Percentiles rank a stretch among this genome's conserved stretches.
Conservation (phyloP, 805 yeast species). For the Saturnispora galanensis region DNA sequence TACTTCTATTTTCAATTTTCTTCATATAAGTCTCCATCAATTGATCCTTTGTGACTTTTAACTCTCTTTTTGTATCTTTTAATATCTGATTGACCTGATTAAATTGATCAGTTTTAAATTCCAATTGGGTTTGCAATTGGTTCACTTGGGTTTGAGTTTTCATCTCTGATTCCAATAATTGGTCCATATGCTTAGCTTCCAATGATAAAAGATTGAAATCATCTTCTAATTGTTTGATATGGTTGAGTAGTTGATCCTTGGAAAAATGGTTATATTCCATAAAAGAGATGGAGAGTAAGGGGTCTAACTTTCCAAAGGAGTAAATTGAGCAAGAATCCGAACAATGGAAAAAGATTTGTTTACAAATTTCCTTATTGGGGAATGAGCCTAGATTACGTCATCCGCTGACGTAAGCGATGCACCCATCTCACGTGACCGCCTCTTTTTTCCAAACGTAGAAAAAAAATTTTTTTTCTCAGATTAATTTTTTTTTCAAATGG, state of each 20-base stretch:
- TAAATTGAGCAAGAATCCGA: too few species aligned
- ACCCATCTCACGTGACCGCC: neutral
- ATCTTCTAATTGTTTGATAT: neutral
- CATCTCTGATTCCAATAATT: conserved; percentile 19
- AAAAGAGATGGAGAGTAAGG: neutral
- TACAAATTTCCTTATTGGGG: conserved; percentile 4
- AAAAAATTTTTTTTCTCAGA: neutral
- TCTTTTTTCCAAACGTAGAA: neutral
- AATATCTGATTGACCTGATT: neutral
- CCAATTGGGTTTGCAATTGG: neutral
- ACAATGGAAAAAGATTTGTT: conserved; percentile 1
- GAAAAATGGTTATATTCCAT: neutral
- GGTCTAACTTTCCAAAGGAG: too few species aligned
- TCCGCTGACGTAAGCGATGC: too few species aligned
- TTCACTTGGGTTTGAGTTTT: conserved; percentile 6
- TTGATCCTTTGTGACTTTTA: conserved; percentile 5
- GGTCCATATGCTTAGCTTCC: conserved; percentile 21
- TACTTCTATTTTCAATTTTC: neutral
- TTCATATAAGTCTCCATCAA: neutral
- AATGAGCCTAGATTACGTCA: neutral
- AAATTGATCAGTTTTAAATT: conserved; percentile 4
- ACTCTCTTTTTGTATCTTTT: conserved; percentile 7
- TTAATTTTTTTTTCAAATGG: neutral
- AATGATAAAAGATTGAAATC: conserved; percentile 16
- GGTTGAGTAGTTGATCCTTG: neutral